phyloP scores from a whole-genome alignment of 108 stramenopile genomes.

The Cyclotella atomus region DNA sequence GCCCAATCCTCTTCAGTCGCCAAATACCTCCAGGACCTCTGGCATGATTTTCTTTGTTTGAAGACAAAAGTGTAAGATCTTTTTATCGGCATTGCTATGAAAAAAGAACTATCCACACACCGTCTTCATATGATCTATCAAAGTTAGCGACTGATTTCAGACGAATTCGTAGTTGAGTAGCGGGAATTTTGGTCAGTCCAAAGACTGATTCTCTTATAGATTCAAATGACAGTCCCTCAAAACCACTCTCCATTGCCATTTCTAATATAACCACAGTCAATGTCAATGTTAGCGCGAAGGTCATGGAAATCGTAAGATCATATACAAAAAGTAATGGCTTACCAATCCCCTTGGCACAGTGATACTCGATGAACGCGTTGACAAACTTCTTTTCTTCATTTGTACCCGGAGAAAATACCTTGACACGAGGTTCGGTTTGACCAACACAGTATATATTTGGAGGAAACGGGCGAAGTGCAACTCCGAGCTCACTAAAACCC shows the following conservation, averaged over 20 bases:
- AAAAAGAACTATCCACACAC: too few species aligned
- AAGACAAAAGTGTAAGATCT: background rate
- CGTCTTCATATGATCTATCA: conserved; percentile 65
- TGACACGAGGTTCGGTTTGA: conserved; percentile 78
- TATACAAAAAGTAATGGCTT: background rate
- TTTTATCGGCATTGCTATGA: too few species aligned
- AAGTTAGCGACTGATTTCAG: conserved; percentile 83
- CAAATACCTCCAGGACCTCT: too few species aligned
- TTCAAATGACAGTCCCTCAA: conserved; percentile 74
- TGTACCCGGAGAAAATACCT: conserved; percentile 80
- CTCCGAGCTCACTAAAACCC: conserved; percentile 59
- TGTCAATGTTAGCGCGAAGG: too few species aligned
- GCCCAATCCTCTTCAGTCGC: conserved; percentile 65
- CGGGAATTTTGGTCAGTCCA: conserved; percentile 57
- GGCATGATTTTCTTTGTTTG: background rate
- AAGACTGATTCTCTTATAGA: conserved; percentile 72
- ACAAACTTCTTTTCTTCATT: conserved; percentile 86
- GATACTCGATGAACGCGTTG: conserved; percentile 76
- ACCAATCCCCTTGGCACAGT: conserved; percentile 19
- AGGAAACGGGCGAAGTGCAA: conserved; percentile 80
- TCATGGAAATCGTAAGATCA: too few species aligned
- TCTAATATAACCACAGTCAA: too few species aligned
- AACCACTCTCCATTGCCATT: too few species aligned
- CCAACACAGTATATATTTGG: conserved; percentile 76
- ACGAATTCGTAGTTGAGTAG: conserved; percentile 63